phyloP scores from a whole-genome alignment of 2,329 filamentous ascomycete genomes.

The Diplodia mutila region DNA sequence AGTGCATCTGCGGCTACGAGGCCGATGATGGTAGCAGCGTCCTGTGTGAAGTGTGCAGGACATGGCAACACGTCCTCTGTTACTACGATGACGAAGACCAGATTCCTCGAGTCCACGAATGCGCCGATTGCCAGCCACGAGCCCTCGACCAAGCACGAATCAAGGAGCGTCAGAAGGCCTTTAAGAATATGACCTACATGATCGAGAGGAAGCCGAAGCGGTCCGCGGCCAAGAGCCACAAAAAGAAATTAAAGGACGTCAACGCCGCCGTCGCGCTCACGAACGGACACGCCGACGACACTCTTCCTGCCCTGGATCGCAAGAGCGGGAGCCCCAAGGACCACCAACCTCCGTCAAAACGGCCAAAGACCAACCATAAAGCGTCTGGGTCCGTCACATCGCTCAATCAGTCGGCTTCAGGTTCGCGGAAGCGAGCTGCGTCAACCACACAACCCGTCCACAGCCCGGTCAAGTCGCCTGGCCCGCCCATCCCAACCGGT shows the following conservation, averaged over 20 bases:
- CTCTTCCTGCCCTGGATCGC: slow-evolving; percentile 53
- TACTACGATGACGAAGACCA: slow-evolving; percentile 80
- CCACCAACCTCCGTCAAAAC: slow-evolving; percentile 70
- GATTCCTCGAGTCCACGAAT: slow-evolving; percentile 79
- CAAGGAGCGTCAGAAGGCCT: slow-evolving; percentile 69
- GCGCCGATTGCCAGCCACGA: slow-evolving; percentile 84
- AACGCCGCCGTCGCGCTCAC: slow-evolving; percentile 58
- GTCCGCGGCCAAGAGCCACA: slow-evolving; percentile 77
- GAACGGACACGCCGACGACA: slow-evolving; percentile 59
- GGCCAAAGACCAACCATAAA: slow-evolving; percentile 80
- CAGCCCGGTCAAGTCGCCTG: slow-evolving; percentile 74
- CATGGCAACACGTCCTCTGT: slow-evolving; percentile 98
- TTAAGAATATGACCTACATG: slow-evolving; percentile 60
- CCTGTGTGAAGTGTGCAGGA: slow-evolving; percentile 92
- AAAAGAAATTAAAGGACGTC: slow-evolving; percentile 80
- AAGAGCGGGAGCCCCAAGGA: slow-evolving; percentile 57
- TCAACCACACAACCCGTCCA: slow-evolving; percentile 44
- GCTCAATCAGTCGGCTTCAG: slow-evolving; percentile 65
- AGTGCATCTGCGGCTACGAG: slow-evolving; percentile 91
- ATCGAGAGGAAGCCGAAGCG: slow-evolving; percentile 68
- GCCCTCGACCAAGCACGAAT: slow-evolving; percentile 74
- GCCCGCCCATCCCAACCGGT: slow-evolving; percentile 63
- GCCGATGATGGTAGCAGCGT: slow-evolving; percentile 98
- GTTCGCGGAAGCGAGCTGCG: slow-evolving; percentile 63
- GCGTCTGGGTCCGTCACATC: slow-evolving; percentile 75